Conservation (phyloP, 2,329 filamentous ascomycete genomes). For the Purpureocillium lavendulum region DNA sequence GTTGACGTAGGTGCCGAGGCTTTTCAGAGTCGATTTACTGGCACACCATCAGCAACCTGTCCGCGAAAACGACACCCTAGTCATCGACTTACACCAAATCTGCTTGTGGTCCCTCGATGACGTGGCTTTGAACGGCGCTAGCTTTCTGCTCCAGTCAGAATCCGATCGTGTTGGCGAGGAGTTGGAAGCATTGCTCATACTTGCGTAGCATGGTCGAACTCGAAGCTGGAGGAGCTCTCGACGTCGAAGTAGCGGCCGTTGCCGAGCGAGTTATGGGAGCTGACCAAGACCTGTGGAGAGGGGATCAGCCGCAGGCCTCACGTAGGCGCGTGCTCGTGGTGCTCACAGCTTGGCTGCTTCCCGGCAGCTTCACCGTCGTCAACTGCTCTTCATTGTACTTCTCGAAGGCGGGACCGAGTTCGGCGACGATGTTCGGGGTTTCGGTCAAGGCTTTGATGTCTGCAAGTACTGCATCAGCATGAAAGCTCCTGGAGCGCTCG, state of each 20-base stretch:
- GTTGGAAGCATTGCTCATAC: slow-evolving; percentile 28
- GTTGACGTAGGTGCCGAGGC: slow-evolving; percentile 63
- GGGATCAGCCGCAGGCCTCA: slow-evolving; percentile 6
- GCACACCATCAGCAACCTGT: slow-evolving; percentile 1
- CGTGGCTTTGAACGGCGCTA: slow-evolving; percentile 70
- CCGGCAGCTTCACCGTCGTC: slow-evolving; percentile 79
- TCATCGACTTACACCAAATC: slow-evolving; percentile 63
- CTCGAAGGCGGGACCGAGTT: slow-evolving; percentile 76
- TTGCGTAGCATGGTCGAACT: slow-evolving; percentile 77
- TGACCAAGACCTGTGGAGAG: slow-evolving; percentile 62
- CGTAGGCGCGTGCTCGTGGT: too few relatives aligned
- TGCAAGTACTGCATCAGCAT: slow-evolving; percentile 25
- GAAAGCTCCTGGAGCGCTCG: not conserved
- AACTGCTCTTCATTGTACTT: slow-evolving; percentile 97
- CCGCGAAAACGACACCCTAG: too few relatives aligned
- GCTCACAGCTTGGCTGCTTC: slow-evolving; percentile 56
- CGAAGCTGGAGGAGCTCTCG: slow-evolving; percentile 79
- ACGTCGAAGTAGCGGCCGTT: slow-evolving; percentile 83
- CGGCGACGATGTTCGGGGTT: slow-evolving; percentile 56
- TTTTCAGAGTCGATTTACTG: slow-evolving; percentile 79
- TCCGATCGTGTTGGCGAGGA: not conserved
- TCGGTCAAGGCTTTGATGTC: slow-evolving; percentile 84
- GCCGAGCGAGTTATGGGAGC: slow-evolving; percentile 74
- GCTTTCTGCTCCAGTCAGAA: slow-evolving; percentile 53
- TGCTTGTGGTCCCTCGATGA: slow-evolving; percentile 64